phyloP scores from a whole-genome alignment of 163 green algal species.

The Chlorella variabilis region DNA sequence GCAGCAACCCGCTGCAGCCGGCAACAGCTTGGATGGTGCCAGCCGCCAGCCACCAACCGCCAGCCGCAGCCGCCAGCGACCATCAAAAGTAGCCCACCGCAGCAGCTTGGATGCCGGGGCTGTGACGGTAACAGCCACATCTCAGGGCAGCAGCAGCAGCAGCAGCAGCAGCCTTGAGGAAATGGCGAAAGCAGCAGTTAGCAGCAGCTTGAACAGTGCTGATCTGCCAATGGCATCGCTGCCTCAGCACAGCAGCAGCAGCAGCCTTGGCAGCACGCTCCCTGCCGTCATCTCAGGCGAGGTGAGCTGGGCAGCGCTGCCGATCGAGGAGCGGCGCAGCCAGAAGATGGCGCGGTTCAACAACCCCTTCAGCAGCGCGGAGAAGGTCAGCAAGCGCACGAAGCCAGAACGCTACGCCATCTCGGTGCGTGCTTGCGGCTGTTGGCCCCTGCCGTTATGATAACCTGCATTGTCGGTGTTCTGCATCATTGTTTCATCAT shows the following conservation, averaged over 20 bases:
- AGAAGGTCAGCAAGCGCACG: constrained; percentile 18
- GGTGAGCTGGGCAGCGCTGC: background rate
- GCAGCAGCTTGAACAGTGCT: background rate
- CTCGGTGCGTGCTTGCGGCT: constrained; percentile 9
- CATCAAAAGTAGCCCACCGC: background rate
- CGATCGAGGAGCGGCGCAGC: constrained; percentile 28
- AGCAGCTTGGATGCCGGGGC: too few relatives aligned
- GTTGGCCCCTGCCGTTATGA: too few relatives aligned
- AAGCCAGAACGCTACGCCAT: constrained; percentile 33
- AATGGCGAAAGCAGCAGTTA: too few relatives aligned
- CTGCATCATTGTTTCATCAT: too few relatives aligned
- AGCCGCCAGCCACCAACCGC: background rate
- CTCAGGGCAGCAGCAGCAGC: too few relatives aligned
- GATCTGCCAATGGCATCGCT: too few relatives aligned
- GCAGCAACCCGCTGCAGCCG: background rate
- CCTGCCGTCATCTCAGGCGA: background rate
- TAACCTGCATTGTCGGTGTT: too few relatives aligned
- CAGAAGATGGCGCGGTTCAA: constrained; percentile 15
- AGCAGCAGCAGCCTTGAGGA: too few relatives aligned
- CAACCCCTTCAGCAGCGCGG: background rate
- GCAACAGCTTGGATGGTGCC: background rate
- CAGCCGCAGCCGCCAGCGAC: background rate
- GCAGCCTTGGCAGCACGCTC: background rate
- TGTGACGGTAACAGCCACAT: too few relatives aligned
- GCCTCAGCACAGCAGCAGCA: background rate